Base-by-base conservation (phyloP, 495 filamentous ascomycete genomes). In the Lophiotrema nucula region DNA sequence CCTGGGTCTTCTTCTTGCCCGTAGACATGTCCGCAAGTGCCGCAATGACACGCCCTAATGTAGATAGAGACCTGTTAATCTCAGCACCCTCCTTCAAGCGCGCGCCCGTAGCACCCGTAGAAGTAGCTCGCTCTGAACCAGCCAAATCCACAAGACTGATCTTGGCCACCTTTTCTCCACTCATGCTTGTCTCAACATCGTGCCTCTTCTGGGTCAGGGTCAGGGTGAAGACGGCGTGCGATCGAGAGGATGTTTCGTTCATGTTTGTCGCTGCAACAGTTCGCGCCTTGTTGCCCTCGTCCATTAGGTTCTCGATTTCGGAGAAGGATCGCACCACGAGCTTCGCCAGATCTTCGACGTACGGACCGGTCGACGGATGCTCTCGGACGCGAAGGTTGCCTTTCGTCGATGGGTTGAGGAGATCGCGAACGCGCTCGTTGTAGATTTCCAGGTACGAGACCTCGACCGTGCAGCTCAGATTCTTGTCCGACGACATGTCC, bases 401-500 rank as follows among this genome's bases (percentile, higher is more conserved):
- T 72, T 97, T 97, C 25, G 92, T 97, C 12, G 90, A 85, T 27
- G 95, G 95, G 69, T 97, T 97, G 52, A 99, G 79, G 56, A 99
- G 78, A 81, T 99, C 95, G 67, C 95, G 86, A 22, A 99, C 93
- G 53, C 91, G 81, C 74, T 99, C 95, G 72, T 99, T 99, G 79
- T 99, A 99, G 68, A 99, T 97, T 78, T 99, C 95, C 64, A 99
- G 81, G 68, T 97, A 99, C 43, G 95, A 97, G 22, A 97, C 95
- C 74, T 99, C 95, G 43, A 99, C 92, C 2, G 92, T 97, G 71
- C 87, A 95, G 52, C 82, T 84, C 64, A 92, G 70, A 67, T 86
- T 85, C 65, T 84, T 86, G 72, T 97, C 90, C 61, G 81, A 67
- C 61, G 74, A 67, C 55, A 95, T 77, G 19, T 74, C 72, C 24